Base-by-base conservation (phyloP, 805 yeast genomes). In the Candida ortonii region DNA sequence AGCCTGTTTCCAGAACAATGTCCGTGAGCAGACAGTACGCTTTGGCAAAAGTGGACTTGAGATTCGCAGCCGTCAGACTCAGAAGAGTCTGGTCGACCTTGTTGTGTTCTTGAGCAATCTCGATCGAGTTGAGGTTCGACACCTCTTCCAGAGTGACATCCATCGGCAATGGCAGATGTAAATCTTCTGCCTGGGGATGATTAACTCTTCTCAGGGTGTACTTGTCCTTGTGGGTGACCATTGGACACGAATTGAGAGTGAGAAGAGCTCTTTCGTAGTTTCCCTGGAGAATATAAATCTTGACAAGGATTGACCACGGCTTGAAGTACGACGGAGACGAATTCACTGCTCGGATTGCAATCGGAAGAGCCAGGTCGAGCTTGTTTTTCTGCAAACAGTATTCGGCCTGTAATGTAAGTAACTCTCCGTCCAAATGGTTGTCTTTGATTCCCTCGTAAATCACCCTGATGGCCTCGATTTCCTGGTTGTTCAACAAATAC, bases 231-330 rank as follows among this genome's bases (percentile, higher is more conserved):
- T 78, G 76, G 8, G 83, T 74, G 34, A 79, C 79, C 87, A 84
- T 82, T 16, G 94, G 94, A 51, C 89, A 82, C 11, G 90, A 78
- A 50, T 84, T 84, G 45, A 84, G 65, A 1, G 88, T 75, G 37
- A 83, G 60, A 34, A 84, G 64, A 1, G 93, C 84, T 46, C 80
- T 73, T 53, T 83, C 89, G 53, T 76, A 75, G 56, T 82, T 80
- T 17, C 77, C 78, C 33, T 75, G 53, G 28, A 71, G 70, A 24
- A 83, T 74, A 55, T 84, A 83, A 1, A 76, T 72, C 46, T 70
- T 70, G 7, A 83, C 84, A 38, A 84, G 58, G 38, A 74, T 60
- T 3, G 80, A 70, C 95, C 95, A 84, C 3, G 87, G 75, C 45
- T 68, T 72, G 56, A 83, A 84, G 48, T 78, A 84, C 5, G 88